phyloP scores from a whole-genome alignment of 2,329 filamentous ascomycete genomes.

The Dactylonectria estremocensis region DNA sequence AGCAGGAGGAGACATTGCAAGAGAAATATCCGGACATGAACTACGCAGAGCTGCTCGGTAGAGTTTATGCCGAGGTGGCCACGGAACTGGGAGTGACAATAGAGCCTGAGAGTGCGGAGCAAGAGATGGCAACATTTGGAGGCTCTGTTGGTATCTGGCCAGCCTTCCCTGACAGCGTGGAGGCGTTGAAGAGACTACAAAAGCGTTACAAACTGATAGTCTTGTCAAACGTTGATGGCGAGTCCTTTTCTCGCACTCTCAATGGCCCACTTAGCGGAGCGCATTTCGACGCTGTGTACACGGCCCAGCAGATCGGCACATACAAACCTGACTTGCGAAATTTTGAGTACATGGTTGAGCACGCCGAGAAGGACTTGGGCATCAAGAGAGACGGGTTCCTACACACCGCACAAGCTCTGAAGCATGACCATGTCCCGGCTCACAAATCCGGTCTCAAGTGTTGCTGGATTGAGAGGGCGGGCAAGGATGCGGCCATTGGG shows the following conservation, averaged over 20 bases:
- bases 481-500: slow-evolving; percentile 49
- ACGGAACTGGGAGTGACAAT: slow-evolving; percentile 55
- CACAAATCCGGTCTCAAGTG: slow-evolving; percentile 68
- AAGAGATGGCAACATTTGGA: slow-evolving; percentile 64
- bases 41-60: slow-evolving; percentile 72
- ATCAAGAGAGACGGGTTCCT: slow-evolving; percentile 68
- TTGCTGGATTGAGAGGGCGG: slow-evolving; percentile 72
- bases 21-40: slow-evolving; percentile 65
- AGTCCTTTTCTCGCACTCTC: slow-evolving; percentile 61
- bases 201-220: slow-evolving; percentile 70
- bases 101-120: slow-evolving; percentile 39
- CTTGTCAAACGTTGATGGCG: slow-evolving; percentile 68
- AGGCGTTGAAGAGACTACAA: slow-evolving; percentile 63
- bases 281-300: slow-evolving; percentile 73
- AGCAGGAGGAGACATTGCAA: slow-evolving; percentile 66
- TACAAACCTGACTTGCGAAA: slow-evolving; percentile 79
- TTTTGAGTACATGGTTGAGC: slow-evolving; percentile 74
- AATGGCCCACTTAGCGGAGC: slow-evolving; percentile 63
- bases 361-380: slow-evolving; percentile 67
- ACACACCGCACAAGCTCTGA: slow-evolving; percentile 79
- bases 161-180: slow-evolving; percentile 71
- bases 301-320: slow-evolving; percentile 77
- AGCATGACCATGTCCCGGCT: slow-evolving; percentile 77
- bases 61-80: slow-evolving; percentile 62
- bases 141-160: slow-evolving; percentile 66